A percentile compares a stretch with the other conserved stretches of the same genome.
These are phyloP conservation scores for Diplodia scrobiculata DNA, from an alignment of 2,329 filamentous ascomycete species.

Conservation along the genomic window DNA sequence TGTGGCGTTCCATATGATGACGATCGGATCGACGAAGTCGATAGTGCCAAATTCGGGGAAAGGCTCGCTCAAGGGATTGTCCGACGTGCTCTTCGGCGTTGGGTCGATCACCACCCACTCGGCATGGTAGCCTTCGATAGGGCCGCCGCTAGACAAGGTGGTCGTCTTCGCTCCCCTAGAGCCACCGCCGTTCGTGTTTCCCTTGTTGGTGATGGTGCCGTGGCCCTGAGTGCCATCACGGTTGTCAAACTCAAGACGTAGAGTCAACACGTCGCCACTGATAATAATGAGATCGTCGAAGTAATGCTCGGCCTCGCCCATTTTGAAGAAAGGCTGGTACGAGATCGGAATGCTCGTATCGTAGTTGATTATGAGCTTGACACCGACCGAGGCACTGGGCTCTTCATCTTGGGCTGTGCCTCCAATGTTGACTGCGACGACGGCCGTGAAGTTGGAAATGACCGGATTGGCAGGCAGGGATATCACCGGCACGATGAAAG, in stretches of 20 bases:
- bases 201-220: neutral
- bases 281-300: neutral
- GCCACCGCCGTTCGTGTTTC: neutral
- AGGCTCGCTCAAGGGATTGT: neutral
- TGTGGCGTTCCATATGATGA: neutral
- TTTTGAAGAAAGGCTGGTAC: neutral
- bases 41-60: neutral
- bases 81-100: no score
- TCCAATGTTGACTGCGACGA: neutral
- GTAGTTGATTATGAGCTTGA: neutral
- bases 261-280: neutral
- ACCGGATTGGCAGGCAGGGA: neutral
- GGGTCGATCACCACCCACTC: neutral
- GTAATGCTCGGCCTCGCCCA: neutral
- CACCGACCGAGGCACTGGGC: neutral
- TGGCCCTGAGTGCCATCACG: no score
- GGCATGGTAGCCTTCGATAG: neutral
- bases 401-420: neutral
- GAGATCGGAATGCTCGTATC: neutral
- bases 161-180: neutral
- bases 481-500: neutral
- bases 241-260: neutral
- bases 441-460: neutral
- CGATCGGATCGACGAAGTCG: neutral
- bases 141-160: neutral